These are phyloP conservation scores for Paecilomyces formosus DNA, from an alignment of 2,329 filamentous ascomycete genomes.

Conservation along the genomic window DNA sequence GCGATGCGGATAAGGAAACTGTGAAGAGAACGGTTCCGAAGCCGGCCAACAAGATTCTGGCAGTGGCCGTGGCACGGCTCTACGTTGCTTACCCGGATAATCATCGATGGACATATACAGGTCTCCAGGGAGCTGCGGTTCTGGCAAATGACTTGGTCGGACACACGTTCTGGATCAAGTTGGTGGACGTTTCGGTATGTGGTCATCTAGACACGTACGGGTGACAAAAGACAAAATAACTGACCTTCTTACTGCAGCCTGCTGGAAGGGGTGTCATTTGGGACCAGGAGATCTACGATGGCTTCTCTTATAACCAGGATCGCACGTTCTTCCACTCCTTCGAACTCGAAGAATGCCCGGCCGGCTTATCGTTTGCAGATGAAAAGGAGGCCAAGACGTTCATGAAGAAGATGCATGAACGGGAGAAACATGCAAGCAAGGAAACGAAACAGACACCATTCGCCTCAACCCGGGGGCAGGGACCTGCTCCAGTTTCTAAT, in stretches of 20 bases:
- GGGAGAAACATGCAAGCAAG: constrained; percentile 92
- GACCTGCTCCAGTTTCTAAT: constrained; percentile 35
- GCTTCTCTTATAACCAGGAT: constrained; percentile 92
- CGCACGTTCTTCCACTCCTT: constrained; percentile 97
- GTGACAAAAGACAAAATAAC: constrained; percentile 4
- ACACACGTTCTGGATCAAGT: constrained; percentile 93
- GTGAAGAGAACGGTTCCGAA: constrained; percentile 94
- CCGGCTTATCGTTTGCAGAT: constrained; percentile 84
- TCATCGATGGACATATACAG: constrained; percentile 87
- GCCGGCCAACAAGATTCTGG: constrained; percentile 92
- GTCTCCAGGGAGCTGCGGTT: constrained; percentile 83
- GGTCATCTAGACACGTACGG: constrained; percentile 4
- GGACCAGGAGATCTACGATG: constrained; percentile 97
- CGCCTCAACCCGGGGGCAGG: constrained; percentile 41
- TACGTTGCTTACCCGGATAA: constrained; percentile 87
- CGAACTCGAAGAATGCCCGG: constrained; percentile 86
- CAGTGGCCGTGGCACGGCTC: constrained; percentile 84
- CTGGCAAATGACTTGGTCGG: constrained; percentile 91
- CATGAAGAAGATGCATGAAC: constrained; percentile 93
- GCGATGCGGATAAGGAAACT: constrained; percentile 89
- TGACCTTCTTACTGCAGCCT: constrained; percentile 43
- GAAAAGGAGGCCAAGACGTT: constrained; percentile 97
- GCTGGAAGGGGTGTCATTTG: constrained; percentile 79
- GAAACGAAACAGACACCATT: constrained; percentile 75
- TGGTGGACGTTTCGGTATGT: constrained; percentile 90